A percentile compares a stretch with the other conserved stretches of the same genome.
These are phyloP conservation scores for Phylloporus sp. DNA, from an alignment of 768 basidiomycete genomes.

Conservation along the genomic window DNA sequence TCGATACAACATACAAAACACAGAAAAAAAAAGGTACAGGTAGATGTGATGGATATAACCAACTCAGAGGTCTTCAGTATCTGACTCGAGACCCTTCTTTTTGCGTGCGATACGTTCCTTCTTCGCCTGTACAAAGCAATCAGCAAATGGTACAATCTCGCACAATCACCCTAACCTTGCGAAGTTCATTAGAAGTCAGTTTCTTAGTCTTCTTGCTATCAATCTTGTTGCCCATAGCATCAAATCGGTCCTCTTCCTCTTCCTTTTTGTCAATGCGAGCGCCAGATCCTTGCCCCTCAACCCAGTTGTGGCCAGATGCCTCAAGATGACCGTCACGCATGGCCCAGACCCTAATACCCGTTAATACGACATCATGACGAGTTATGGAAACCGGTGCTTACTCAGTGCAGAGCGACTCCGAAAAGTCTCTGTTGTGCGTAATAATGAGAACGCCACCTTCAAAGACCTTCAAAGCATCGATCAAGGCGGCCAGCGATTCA, in stretches of 20 bases:
- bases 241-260: constrained; percentile 87
- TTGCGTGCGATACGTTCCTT: constrained; percentile 92
- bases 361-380: neutral
- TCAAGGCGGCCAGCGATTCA: constrained; percentile 98
- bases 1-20: constrained; percentile 20
- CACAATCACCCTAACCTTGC: constrained; percentile 52
- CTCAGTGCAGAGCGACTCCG: constrained; percentile 95
- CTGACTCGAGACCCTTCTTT: constrained; percentile 86
- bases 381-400: constrained; percentile 17
- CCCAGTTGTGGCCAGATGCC: constrained; percentile 99
- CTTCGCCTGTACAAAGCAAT: constrained; percentile 51
- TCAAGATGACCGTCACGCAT: constrained; percentile 97
- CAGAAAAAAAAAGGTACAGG: constrained; percentile 5
- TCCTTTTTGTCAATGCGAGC: constrained; percentile 92
- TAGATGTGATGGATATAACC: constrained; percentile 7
- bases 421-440: constrained; percentile 98
- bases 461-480: constrained; percentile 95
- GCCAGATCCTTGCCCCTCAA: constrained; percentile 96
- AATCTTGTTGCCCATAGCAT: constrained; percentile 99
- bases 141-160: constrained; percentile 4
- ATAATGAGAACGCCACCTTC: constrained; percentile 98
- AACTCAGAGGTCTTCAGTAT: constrained; percentile 52
- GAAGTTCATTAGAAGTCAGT: constrained; percentile 72
- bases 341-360: constrained; percentile 74
- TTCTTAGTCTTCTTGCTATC: constrained; percentile 85